Evolutionary conservation across 1,284 basidiomycete genomes (phyloP), one percentile per base, ranked within the genome.

Genomic region (Singerocomus inundabilis): DNA sequence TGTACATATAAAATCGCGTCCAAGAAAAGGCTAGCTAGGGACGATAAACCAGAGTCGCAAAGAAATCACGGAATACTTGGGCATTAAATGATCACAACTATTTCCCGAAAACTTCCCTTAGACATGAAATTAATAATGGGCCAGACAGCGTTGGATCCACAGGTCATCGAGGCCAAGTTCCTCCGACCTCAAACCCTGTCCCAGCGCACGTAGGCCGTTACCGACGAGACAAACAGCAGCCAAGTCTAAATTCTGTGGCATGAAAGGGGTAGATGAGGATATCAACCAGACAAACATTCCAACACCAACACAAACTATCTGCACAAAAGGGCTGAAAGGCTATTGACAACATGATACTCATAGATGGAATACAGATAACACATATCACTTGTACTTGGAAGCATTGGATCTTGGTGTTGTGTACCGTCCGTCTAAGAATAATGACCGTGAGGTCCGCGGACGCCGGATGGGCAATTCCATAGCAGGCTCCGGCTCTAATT

Each of bases 401-500:
- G 21, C 8, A n/a, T 10, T 33, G 10, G 11, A 34, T 29, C 5
- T 25, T 18, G 29, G 26, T 26, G 16, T 16, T 9, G 37, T n/a
- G 6, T 12, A 34, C 6, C 15, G 21, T 11, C n/a, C 8, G 16
- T 34, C 29, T 21, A 24, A 9, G 30, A 9, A 25, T 1, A 9
- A 39, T 5, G 16, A 40, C 16, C 5, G 24, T 45, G 24, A 43
- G 10, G 39, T 18, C 7, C 47, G 41, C 10, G 36, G n/a, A 38
- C 32, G 52, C 30, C 59, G 60, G 5, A 49, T 46, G 32, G 64
- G 61, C 2, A 67, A 38, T 35, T 67, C 67, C 68, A 67, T 69
- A 5, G 55, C 56, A 34, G 68, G 68, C 36, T 70, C 57, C 16
- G 65, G 65, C 37, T 64, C 68, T 13, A 70, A 50, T 32, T 67